Evolutionary conservation across 345 rosid genomes (phyloP).

Genomic region (Eucalyptus globulus): DNA sequence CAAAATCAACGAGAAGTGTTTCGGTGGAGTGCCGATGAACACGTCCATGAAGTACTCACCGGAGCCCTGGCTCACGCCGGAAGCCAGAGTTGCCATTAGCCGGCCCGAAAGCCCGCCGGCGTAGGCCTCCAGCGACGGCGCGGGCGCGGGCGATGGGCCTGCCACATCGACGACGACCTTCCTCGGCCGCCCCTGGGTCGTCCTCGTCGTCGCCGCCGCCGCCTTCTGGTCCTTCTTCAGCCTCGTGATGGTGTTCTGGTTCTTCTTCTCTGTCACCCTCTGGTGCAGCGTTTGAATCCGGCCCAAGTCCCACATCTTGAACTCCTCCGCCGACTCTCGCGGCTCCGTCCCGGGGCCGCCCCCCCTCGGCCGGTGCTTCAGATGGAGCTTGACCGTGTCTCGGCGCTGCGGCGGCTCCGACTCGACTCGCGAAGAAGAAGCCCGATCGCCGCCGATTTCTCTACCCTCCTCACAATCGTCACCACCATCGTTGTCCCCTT

Average conservation of each 20-base stretch:
- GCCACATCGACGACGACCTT: neutral
- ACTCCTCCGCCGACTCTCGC: conserved; percentile 32
- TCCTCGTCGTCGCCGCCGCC: neutral
- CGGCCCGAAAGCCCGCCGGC: conserved; percentile 26
- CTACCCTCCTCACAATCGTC: neutral
- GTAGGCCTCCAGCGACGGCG: conserved; percentile 11
- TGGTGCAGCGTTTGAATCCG: conserved; percentile 66
- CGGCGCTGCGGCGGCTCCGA: neutral
- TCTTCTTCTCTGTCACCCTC: conserved; percentile 66
- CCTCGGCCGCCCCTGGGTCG: neutral
- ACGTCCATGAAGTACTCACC: conserved; percentile 97
- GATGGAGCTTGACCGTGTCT: conserved; percentile 46
- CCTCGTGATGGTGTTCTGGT: conserved; percentile 43
- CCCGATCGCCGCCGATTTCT: neutral
- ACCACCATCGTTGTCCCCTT: neutral
- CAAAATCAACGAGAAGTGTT: conserved; percentile 81
- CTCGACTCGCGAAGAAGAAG: neutral
- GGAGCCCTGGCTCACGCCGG: conserved; percentile 77
- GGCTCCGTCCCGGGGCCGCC: conserved; percentile 10
- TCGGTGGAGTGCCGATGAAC: conserved; percentile 82
- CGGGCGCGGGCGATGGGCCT: neutral
- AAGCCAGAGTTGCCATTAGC: conserved; percentile 70
- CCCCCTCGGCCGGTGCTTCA: conserved; percentile 37
- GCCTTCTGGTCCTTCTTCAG: conserved; percentile 3
- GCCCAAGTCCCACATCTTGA: conserved; percentile 40